A percentile compares a stretch with the other conserved stretches of the same genome.
Evolutionary conservation across 2,329 filamentous ascomycete genomes (phyloP).

Genomic region (Penicillium olsonii): DNA sequence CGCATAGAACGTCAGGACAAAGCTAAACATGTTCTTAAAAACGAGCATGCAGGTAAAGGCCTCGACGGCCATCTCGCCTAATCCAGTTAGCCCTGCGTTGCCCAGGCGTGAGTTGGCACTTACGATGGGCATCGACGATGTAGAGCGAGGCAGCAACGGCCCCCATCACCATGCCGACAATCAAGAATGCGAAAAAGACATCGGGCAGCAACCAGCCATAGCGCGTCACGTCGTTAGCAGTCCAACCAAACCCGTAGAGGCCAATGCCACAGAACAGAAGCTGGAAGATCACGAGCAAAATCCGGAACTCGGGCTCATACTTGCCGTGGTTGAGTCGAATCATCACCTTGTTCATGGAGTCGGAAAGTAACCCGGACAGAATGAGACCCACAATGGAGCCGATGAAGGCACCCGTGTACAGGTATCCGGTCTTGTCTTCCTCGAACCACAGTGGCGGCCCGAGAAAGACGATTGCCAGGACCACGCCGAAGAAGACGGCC

Average conservation of each 20-base stretch:
- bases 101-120: conserved; percentile 36
- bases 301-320: conserved; percentile 89
- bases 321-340: conserved; percentile 75
- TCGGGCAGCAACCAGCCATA: conserved; percentile 75
- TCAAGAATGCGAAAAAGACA: conserved; percentile 80
- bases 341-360: conserved; percentile 69
- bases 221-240: conserved; percentile 59
- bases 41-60: conserved; percentile 86
- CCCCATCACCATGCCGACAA: conserved; percentile 88
- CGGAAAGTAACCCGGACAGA: conserved; percentile 72
- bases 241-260: conserved; percentile 81
- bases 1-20: conserved; percentile 78
- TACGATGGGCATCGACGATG: conserved; percentile 88
- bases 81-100: conserved; percentile 9
- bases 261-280: conserved; percentile 75
- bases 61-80: conserved; percentile 79
- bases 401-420: conserved; percentile 82
- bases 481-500: conserved; percentile 88
- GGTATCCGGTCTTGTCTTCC: conserved; percentile 79
- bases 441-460: conserved; percentile 79
- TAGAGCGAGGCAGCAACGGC: conserved; percentile 84
- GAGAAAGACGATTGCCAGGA: conserved; percentile 79
- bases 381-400: conserved; percentile 77
- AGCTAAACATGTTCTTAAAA: conserved; percentile 94
- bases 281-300: conserved; percentile 80